A percentile compares a stretch with the other conserved stretches of the same genome.
Conservation (phyloP, 257 asterid genomes). For the Echites panduratus region DNA sequence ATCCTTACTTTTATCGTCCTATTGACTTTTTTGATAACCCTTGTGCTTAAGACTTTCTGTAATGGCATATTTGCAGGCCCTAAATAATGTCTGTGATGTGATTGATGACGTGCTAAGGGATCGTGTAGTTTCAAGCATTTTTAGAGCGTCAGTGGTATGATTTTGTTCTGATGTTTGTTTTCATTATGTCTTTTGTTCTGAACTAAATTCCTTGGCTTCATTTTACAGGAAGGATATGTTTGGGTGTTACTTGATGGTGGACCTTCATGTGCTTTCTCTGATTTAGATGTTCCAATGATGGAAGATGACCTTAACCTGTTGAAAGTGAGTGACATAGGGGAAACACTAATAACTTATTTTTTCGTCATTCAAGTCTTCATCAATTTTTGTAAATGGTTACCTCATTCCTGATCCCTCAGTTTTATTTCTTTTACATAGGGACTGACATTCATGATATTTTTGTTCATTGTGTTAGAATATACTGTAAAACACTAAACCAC, state of each 20-base stretch:
- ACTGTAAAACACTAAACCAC: not conserved
- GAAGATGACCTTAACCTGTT: slow-evolving; percentile 82
- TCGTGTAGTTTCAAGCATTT: slow-evolving; percentile 70
- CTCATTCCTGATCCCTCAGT: not conserved
- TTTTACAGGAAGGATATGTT: slow-evolving; percentile 80
- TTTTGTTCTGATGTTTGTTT: slow-evolving; percentile 19
- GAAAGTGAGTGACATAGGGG: slow-evolving; percentile 43
- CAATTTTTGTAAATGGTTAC: slow-evolving; percentile 1
- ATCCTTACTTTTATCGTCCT: not conserved
- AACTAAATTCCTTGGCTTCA: slow-evolving; percentile 23
- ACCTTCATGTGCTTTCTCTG: slow-evolving; percentile 86
- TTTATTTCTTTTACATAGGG: not conserved
- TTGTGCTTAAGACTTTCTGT: not conserved
- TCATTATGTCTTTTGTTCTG: slow-evolving; percentile 12
- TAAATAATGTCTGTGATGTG: slow-evolving; percentile 63
- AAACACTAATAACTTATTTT: not conserved
- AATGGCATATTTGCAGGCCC: slow-evolving; percentile 52
- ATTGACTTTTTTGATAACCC: not conserved
- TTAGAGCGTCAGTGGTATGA: slow-evolving; percentile 74
- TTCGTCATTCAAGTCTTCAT: slow-evolving; percentile 1
- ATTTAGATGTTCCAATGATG: slow-evolving; percentile 58
- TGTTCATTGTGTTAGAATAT: not conserved
- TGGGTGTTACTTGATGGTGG: slow-evolving; percentile 98
- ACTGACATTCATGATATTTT: not conserved
- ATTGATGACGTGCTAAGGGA: slow-evolving; percentile 80